Evolutionary conservation across 768 basidiomycete species (phyloP), one percentile per base, ranked within the genome.

Genomic region (Tulasnella calospora): DNA sequence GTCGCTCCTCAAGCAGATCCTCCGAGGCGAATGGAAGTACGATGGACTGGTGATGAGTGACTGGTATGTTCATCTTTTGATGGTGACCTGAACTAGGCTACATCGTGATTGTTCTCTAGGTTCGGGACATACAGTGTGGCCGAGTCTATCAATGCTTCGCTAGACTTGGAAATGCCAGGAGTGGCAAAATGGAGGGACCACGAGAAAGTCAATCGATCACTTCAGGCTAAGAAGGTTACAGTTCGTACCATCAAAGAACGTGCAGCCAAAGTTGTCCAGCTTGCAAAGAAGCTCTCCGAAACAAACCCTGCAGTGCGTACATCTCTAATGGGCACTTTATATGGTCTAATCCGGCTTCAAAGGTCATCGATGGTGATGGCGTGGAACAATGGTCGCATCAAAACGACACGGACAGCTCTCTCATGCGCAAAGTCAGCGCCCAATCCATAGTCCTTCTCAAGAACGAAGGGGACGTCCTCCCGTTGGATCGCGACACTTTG

Each of bases 371-470:
- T 12, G 91, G 92, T 81, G 87, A 86, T 35, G 83, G 81, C 93
- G 93, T 80, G 91, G 92, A 7, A 83, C 93, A 80, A 88, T 86
- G 35, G 88, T 88, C 41, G 88, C 76, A 46, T 67, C 61, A 47
- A 51, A 78, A 71, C 55, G 72, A 74, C 30, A 89, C 89, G 74
- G 91, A 92, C 78, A 90, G 87, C 35, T 82, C 83, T 33, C 89
- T 92, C 74, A 86, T 88, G 73, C 85, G 92, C 67, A 85, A 86
- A 78, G 83, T 91, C 3, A 91, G 90, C 6, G 88, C 87, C 1
- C 88, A 90, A 55, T 87, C 89, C 0, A 89, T 92, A 75, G 91
- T 93, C 17, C 84, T 93, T 33, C 85, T 93, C 61, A 90, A 91
- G 84, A 94, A 94, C 82, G 83, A 88, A 27, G 82, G 83, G 13